Evolutionary conservation across 2,329 filamentous ascomycete species (phyloP), one percentile per base, ranked within the genome.

Genomic region (Geosmithia putterillii): DNA sequence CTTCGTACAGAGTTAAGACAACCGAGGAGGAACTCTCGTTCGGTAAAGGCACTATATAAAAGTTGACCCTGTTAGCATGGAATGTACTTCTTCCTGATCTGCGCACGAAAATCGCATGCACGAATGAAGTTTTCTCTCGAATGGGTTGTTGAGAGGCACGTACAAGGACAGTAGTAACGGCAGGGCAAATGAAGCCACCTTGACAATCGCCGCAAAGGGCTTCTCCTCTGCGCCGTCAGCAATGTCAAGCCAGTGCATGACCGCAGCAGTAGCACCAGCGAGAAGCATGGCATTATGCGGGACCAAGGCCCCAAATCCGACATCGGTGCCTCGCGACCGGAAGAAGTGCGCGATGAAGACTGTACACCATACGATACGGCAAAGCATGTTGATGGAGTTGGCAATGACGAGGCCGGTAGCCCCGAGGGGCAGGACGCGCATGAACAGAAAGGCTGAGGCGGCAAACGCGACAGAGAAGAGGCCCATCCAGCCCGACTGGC

Each of bases 351-450:
- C 64, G 45, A 95, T 84, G 56, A 95, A 98, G 38, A 58, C 55
- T 17, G 66, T 63, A 54, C 88, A 92, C 86, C 88, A 98, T 7
- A 76, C 47, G 45, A 94, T 94, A 47, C 92, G 77, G 53, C 90
- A 77, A 0, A 66, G 63, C 89, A 98, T 95, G 58, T 95, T 96
- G 52, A 95, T 76, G 39, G 76, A 80, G 58, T 96, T 98, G 42
- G 89, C 89, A 50, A 77, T 73, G 0, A 98, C 87, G 38, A 98
- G 66, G 0, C 92, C 92, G 37, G 73, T 69, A 0, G 88, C 89
- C 0, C 88, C 92, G 47, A 85, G 64, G 7, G 71, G 67, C 20
- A 84, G 60, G 9, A 86, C 63, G n/a, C 71, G 67, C 49, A 98
- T 70, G 50, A 87, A 84, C 6, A 88, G 48, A 54, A 80, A 94